phyloP scores from a whole-genome alignment of 1,284 basidiomycete genomes.

The Cerioporus squamosus region DNA sequence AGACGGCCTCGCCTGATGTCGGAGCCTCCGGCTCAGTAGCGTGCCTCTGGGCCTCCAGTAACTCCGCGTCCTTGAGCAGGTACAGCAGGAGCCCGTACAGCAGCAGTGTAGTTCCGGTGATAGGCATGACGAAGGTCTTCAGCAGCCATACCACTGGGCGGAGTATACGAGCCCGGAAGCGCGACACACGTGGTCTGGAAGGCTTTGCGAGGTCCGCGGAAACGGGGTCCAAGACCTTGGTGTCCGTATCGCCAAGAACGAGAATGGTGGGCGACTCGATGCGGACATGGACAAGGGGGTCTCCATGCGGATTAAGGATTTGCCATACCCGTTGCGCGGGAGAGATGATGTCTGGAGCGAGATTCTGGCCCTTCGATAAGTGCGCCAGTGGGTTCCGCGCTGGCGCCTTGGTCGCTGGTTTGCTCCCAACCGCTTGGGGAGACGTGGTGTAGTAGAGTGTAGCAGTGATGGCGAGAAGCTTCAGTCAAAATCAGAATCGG shows the following conservation, averaged over 20 bases:
- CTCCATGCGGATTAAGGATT: constrained; percentile 75
- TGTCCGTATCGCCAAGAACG: constrained; percentile 52
- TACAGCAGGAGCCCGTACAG: constrained; percentile 87
- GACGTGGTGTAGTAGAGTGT: constrained; percentile 75
- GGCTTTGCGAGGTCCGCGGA: constrained; percentile 32
- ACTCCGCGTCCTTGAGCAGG: constrained; percentile 89
- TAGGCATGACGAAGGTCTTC: constrained; percentile 87
- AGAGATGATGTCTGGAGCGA: constrained; percentile 36
- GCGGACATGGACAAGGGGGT: constrained; percentile 76
- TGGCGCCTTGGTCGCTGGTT: constrained; percentile 29
- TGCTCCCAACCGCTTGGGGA: constrained; percentile 44
- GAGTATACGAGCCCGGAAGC: constrained; percentile 51
- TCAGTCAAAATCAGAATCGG: neutral
- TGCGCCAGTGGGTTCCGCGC: constrained; percentile 43
- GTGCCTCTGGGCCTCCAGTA: constrained; percentile 85
- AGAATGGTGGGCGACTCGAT: constrained; percentile 83
- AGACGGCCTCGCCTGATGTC: constrained; percentile 35
- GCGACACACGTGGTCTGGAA: constrained; percentile 46
- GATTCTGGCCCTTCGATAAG: constrained; percentile 30
- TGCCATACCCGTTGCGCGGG: constrained; percentile 80
- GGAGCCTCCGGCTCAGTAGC: constrained; percentile 45
- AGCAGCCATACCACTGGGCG: constrained; percentile 72
- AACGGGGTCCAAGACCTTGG: constrained; percentile 9
- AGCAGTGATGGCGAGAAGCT: constrained; percentile 77
- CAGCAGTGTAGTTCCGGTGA: constrained; percentile 74